Conservation (phyloP, 495 filamentous ascomycete genomes). For the Penicillium parvum region DNA sequence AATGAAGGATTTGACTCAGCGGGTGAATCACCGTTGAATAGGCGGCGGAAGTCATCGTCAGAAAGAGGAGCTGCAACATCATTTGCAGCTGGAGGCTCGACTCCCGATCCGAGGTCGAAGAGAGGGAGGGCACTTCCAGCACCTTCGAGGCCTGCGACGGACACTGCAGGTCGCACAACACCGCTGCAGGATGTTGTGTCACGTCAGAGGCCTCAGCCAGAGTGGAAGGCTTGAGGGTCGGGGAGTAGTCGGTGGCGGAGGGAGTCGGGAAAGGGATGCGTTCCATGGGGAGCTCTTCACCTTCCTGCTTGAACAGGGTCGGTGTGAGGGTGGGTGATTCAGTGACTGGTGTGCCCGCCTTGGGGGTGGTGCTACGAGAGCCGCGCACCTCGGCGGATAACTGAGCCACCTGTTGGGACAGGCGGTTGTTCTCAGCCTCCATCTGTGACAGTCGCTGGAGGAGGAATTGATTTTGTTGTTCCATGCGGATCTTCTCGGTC, state of each 20-base stretch:
- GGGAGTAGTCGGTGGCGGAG: slow-evolving; percentile 46
- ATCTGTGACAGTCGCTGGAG: slow-evolving; percentile 59
- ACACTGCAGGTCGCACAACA: slow-evolving; percentile 99
- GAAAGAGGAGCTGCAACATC: slow-evolving; percentile 53
- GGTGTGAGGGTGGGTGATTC: slow-evolving; percentile 45
- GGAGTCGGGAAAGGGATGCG: slow-evolving; percentile 49
- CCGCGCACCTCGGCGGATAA: slow-evolving; percentile 57
- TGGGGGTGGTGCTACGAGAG: slow-evolving; percentile 41
- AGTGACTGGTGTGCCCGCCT: slow-evolving; percentile 31
- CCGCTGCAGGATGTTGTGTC: slow-evolving; percentile 99
- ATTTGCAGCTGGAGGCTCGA: slow-evolving; percentile 39
- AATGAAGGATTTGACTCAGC: slow-evolving; percentile 66
- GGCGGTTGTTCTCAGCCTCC: slow-evolving; percentile 60
- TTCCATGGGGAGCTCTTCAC: slow-evolving; percentile 46
- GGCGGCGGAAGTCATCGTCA: slow-evolving; percentile 64
- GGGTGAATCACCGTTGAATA: slow-evolving; percentile 68
- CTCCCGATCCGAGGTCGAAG: slow-evolving; percentile 48
- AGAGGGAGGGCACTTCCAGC: slow-evolving; percentile 48
- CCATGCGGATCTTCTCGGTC: slow-evolving; percentile 62
- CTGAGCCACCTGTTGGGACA: slow-evolving; percentile 61
- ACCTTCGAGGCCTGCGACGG: slow-evolving; percentile 70
- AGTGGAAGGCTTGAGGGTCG: slow-evolving; percentile 46
- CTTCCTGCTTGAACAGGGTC: slow-evolving; percentile 54
- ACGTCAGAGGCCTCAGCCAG: slow-evolving; percentile 71
- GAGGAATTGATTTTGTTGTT: slow-evolving; percentile 66